A percentile compares a stretch with the other conserved stretches of the same genome.
Conservation (phyloP, 306 rosid genomes). For the Fragaria vesca region DNA sequence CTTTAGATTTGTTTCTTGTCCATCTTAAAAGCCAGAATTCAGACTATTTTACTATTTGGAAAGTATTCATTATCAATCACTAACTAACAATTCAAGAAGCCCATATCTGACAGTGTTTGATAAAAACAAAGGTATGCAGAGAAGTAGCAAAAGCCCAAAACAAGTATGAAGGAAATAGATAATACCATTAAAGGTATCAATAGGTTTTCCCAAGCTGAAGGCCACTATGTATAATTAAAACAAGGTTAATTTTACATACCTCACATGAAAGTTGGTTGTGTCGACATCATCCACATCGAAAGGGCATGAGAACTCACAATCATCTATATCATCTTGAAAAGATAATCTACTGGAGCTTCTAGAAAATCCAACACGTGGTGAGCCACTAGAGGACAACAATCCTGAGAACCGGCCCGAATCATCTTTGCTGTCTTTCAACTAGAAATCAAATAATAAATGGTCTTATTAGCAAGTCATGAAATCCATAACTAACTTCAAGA, state of each 20-base stretch:
- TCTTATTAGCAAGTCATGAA: conserved; percentile 30
- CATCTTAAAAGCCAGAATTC: neutral
- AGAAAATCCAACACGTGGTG: conserved; percentile 79
- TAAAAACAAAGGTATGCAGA: neutral
- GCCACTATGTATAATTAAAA: conserved; percentile 14
- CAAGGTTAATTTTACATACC: conserved; percentile 44
- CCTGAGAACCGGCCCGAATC: conserved; percentile 88
- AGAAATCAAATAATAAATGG: conserved; percentile 23
- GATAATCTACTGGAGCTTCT: conserved; percentile 83
- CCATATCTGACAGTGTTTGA: neutral
- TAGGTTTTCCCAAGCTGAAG: conserved; percentile 2
- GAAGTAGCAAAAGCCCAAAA: conserved; percentile 3
- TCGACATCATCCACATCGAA: conserved; percentile 87
- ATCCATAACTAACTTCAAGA: conserved; percentile 23
- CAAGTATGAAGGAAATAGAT: conserved; percentile 19
- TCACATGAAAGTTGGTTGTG: conserved; percentile 48
- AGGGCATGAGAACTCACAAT: conserved; percentile 68
- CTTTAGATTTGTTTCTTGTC: neutral
- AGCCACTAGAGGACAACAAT: conserved; percentile 79
- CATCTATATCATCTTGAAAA: conserved; percentile 82
- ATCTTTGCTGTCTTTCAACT: conserved; percentile 74
- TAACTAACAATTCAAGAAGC: conserved; percentile 14
- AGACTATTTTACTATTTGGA: neutral
- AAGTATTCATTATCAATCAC: neutral
- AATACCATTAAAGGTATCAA: neutral